Evolutionary conservation across 2,329 filamentous ascomycete genomes (phyloP).

Genomic region (Waltergamsia citrina): DNA sequence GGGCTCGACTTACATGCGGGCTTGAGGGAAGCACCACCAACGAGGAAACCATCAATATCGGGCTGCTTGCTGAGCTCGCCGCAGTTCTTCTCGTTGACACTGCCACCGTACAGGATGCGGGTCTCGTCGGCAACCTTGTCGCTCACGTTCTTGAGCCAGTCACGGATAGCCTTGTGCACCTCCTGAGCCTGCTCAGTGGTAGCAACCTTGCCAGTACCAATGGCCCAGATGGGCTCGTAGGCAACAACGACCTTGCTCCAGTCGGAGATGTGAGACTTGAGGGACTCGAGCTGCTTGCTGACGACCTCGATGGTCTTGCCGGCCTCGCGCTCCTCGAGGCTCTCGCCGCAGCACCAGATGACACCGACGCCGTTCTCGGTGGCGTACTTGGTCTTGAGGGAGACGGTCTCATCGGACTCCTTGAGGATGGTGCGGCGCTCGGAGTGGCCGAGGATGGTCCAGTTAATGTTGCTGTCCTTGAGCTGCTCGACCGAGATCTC

Average conservation of each 20-base stretch:
- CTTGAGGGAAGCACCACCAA: constrained; percentile 94
- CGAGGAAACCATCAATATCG: constrained; percentile 97
- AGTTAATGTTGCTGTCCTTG: constrained; percentile 78
- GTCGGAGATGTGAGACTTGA: constrained; percentile 67
- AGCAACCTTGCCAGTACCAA: constrained; percentile 88
- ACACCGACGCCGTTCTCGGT: constrained; percentile 79
- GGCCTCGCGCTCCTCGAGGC: constrained; percentile 81
- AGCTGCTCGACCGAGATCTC: constrained; percentile 92
- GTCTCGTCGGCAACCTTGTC: constrained; percentile 73
- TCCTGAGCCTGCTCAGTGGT: constrained; percentile 86
- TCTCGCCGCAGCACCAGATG: constrained; percentile 97
- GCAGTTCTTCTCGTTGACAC: constrained; percentile 98
- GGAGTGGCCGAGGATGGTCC: constrained; percentile 89
- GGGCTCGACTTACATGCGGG: constrained; percentile 70
- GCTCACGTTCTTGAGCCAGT: constrained; percentile 75
- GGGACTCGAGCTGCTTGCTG: constrained; percentile 75
- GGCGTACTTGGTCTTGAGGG: constrained; percentile 89
- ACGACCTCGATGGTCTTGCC: constrained; percentile 80
- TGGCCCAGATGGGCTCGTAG: constrained; percentile 98
- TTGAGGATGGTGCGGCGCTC: constrained; percentile 86
- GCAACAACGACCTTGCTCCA: constrained; percentile 95
- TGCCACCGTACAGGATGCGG: constrained; percentile 92
- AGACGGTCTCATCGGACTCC: constrained; percentile 79
- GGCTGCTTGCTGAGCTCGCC: constrained; percentile 80
- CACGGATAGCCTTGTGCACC: constrained; percentile 83